Conservation (phyloP, 164 flowering plant species). For the Kingdonia uniflora region DNA sequence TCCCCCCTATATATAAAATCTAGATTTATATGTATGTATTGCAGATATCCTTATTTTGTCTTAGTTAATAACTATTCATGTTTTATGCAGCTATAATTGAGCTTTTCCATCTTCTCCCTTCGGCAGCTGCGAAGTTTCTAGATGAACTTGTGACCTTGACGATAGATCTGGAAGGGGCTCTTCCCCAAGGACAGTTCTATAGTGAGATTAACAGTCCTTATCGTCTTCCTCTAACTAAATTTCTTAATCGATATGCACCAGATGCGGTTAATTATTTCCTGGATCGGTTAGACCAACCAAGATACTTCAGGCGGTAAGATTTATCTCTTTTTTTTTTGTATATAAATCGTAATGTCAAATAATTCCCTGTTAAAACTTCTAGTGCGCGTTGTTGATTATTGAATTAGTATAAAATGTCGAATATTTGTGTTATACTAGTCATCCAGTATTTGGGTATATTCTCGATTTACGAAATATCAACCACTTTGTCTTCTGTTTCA, state of each 20-base stretch:
- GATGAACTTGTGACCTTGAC: slow-evolving; percentile 94
- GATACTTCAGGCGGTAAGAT: slow-evolving; percentile 81
- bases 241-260: slow-evolving; percentile 76
- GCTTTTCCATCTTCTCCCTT: slow-evolving; percentile 96
- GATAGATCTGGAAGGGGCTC: slow-evolving; percentile 86
- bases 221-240: slow-evolving; percentile 92
- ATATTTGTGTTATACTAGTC: too few relatives aligned
- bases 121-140: slow-evolving; percentile 85
- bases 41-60: too few relatives aligned
- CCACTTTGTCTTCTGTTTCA: too few relatives aligned
- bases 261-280: slow-evolving; percentile 93
- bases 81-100: slow-evolving; percentile 86
- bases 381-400: too few relatives aligned
- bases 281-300: slow-evolving; percentile 71
- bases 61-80: not conserved
- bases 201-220: slow-evolving; percentile 99
- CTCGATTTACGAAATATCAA: too few relatives aligned
- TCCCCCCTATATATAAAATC: too few relatives aligned
- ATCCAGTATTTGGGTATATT: too few relatives aligned
- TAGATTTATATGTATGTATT: too few relatives aligned
- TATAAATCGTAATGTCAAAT: too few relatives aligned
- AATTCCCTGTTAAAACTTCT: too few relatives aligned
- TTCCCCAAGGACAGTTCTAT: slow-evolving; percentile 83
- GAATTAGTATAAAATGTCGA: too few relatives aligned
- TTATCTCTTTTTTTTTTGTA: too few relatives aligned